Evolutionary conservation across 805 yeast species (phyloP), one percentile per base, ranked within the genome.

Genomic region (Teunomyces atbi): DNA sequence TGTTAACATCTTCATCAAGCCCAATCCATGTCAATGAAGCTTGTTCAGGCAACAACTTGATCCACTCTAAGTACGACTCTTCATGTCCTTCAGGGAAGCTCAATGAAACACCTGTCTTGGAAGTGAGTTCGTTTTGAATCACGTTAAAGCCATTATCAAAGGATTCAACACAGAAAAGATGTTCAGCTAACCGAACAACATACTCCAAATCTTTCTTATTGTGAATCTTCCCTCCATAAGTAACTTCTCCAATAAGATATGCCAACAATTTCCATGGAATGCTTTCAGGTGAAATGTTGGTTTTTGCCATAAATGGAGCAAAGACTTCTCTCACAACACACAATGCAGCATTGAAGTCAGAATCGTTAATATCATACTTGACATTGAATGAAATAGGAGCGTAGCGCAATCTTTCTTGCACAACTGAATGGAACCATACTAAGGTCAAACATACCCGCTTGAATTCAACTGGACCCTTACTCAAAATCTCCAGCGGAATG

Each of bases 171-270:
- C 53, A 56, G 57, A 82, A 81, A n/a, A 78, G 42, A 15, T 52
- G 48, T 1, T 47, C 39, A 1, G 79, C 73, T 11, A 80, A 54
- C 0, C 50, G 45, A 4, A 40, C 51, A 12, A 83, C 58, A 41
- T 57, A 62, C 8, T 57, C 27, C 6, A 64, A 50, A 61, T 86
- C 88, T 0, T 58, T 46, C 0, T 35, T 48, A 41, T 62, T 56
- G 45, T 77, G 78, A 20, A 80, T 68, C 56, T 83, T 83, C 20
- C 89, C 86, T 1, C 92, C 92, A 56, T 87, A 86, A 1, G 81
- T 69, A 6, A 84, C 68, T 2, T 74, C 72, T 2, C 80, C 77
- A 20, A 87, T 55, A 36, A 84, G 61, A 42, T 68, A 66, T 4
- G 67, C 60, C 2, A 87, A 55, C 13, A 74, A 74, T 3, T 62